phyloP scores from a whole-genome alignment of 208 protist genomes.

The Trypanosoma congolense region DNA sequence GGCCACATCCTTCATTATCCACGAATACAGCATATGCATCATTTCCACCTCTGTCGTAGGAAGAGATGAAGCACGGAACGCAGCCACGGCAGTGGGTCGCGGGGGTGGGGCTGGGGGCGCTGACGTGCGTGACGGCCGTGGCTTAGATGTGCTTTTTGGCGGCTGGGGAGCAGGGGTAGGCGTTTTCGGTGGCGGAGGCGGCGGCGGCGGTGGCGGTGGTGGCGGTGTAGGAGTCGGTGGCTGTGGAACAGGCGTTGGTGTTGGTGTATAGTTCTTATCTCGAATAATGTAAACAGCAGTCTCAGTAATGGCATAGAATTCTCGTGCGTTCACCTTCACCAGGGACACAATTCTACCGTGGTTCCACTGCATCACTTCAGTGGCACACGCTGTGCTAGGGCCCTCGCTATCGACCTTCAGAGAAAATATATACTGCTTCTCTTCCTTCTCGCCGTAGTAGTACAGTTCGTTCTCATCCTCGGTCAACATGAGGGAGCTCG shows the following conservation, averaged over 20 bases:
- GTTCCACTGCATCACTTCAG: slow-evolving; percentile 7
- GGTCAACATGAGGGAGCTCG: slow-evolving; percentile 14
- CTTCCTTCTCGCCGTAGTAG: slow-evolving; percentile 15
- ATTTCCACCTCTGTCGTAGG: slow-evolving; percentile 32
- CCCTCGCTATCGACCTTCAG: neutral
- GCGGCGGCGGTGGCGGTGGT: neutral
- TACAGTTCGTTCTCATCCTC: slow-evolving; percentile 15
- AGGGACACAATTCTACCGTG: slow-evolving; percentile 1
- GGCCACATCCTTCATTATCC: slow-evolving; percentile 34
- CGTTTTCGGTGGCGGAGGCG: slow-evolving; percentile 2
- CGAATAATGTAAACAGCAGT: slow-evolving; percentile 17
- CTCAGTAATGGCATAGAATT: slow-evolving; percentile 20
- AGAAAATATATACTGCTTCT: slow-evolving; percentile 1
- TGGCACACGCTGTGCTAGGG: neutral
- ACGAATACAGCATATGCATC: slow-evolving; percentile 45
- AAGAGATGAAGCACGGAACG: slow-evolving; percentile 32
- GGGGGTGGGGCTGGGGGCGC: too few species aligned
- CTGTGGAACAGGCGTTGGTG: slow-evolving; percentile 1
- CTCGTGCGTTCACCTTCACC: slow-evolving; percentile 3
- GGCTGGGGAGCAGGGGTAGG: slow-evolving; percentile 1
- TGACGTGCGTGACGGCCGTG: too few species aligned
- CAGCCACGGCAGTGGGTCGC: slow-evolving; percentile 19
- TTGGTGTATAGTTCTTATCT: slow-evolving; percentile 1
- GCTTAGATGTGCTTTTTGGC: too few species aligned
- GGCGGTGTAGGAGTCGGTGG: slow-evolving; percentile 3